Percentiles rank a stretch among this genome's conserved stretches.
Evolutionary conservation across 768 basidiomycete genomes (phyloP).

Genomic region (Cystofilobasidium macerans): DNA sequence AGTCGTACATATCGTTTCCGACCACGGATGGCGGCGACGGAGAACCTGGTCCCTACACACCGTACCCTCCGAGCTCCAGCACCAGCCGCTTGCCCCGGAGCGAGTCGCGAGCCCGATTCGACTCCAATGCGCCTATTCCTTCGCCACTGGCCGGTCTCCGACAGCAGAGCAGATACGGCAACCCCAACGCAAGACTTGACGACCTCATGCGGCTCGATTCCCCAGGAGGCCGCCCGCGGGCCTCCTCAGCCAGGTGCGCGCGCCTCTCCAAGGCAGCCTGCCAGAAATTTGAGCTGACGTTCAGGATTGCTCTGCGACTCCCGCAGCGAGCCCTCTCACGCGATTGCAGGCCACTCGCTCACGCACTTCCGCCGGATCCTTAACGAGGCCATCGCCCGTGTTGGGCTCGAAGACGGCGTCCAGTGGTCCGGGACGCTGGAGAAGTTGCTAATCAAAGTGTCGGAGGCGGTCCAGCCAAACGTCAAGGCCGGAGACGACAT

Average conservation of each 20-base stretch:
- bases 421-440: constrained; percentile 84
- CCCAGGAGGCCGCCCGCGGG: constrained; percentile 4
- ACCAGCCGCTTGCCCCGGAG: neutral
- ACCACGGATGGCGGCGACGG: neutral
- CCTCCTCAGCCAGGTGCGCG: neutral
- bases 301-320: neutral
- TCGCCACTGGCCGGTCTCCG: constrained; percentile 8
- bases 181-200: neutral
- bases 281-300: too few species aligned
- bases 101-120: constrained; percentile 8
- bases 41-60: neutral
- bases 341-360: constrained; percentile 60
- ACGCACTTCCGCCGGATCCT: constrained; percentile 81
- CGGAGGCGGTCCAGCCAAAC: constrained; percentile 51
- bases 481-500: constrained; percentile 69
- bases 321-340: constrained; percentile 19
- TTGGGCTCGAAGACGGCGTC: constrained; percentile 64
- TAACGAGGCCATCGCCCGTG: constrained; percentile 73
- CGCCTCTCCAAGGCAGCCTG: neutral
- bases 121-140: constrained; percentile 24
- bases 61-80: neutral
- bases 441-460: constrained; percentile 70
- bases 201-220: neutral
- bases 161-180: constrained; percentile 1
- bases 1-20: constrained; percentile 20